phyloP scores from a whole-genome alignment of 768 basidiomycete genomes.

The Pisolithus marmoratus region DNA sequence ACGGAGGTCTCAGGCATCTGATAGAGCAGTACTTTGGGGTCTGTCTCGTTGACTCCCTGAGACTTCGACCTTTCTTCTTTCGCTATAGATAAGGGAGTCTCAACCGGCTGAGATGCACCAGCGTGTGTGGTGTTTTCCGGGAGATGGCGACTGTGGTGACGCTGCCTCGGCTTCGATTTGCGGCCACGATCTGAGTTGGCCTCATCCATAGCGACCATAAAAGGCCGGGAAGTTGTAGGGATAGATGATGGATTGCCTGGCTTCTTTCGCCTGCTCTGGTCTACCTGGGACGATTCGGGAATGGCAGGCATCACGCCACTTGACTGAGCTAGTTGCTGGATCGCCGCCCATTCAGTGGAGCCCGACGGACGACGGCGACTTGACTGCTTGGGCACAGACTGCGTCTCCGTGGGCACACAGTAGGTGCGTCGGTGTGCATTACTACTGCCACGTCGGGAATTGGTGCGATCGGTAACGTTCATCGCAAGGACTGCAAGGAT shows the following conservation, averaged over 20 bases:
- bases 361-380: slow-evolving; percentile 29
- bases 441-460: slow-evolving; percentile 11
- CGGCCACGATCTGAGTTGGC: slow-evolving; percentile 26
- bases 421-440: slow-evolving; percentile 20
- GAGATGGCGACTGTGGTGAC: slow-evolving; percentile 19
- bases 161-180: slow-evolving; percentile 24
- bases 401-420: neutral
- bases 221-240: slow-evolving; percentile 16
- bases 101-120: slow-evolving; percentile 8
- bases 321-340: slow-evolving; percentile 12
- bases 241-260: slow-evolving; percentile 9
- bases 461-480: neutral
- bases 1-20: slow-evolving; percentile 25
- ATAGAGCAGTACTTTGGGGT: slow-evolving; percentile 18
- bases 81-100: neutral
- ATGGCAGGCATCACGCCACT: slow-evolving; percentile 9
- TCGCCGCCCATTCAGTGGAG: slow-evolving; percentile 26
- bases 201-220: slow-evolving; percentile 25
- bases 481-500: neutral
- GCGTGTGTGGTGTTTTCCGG: slow-evolving; percentile 14
- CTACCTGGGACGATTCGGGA: slow-evolving; percentile 16
- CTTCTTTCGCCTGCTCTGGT: slow-evolving; percentile 29
- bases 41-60: slow-evolving; percentile 23
- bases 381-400: neutral
- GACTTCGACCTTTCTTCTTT: slow-evolving; percentile 34